These are phyloP conservation scores for Verbena officinalis DNA, from an alignment of 257 asterid species.

Conservation along the genomic window DNA sequence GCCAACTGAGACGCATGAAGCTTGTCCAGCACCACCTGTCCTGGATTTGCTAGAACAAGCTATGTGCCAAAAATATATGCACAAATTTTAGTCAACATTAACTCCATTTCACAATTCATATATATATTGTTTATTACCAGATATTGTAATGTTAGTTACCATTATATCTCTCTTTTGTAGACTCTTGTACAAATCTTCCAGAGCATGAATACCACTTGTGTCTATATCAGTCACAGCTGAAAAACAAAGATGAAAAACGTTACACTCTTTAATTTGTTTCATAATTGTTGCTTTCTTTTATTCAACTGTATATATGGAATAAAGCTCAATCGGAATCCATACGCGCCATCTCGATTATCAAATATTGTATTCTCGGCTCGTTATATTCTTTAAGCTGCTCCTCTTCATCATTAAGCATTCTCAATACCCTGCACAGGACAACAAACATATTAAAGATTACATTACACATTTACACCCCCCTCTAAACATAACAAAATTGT, in stretches of 20 bases:
- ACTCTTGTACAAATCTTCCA: constrained; percentile 50
- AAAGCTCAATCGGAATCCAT: constrained; percentile 2
- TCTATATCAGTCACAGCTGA: constrained; percentile 72
- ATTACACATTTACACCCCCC: too few relatives aligned
- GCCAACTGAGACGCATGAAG: constrained; percentile 46
- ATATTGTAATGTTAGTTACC: constrained; percentile 20
- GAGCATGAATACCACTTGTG: constrained; percentile 66
- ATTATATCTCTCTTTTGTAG: constrained; percentile 47
- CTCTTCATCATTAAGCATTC: constrained; percentile 57
- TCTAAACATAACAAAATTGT: too few relatives aligned
- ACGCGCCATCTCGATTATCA: constrained; percentile 64
- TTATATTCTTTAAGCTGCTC: constrained; percentile 29
- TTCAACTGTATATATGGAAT: too few relatives aligned
- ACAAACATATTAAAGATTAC: too few relatives aligned
- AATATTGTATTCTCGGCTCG: constrained; percentile 32
- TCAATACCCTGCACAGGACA: constrained; percentile 40
- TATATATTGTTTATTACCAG: neutral
- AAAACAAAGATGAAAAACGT: neutral
- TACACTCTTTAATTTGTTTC: too few relatives aligned
- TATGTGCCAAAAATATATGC: constrained; percentile 19
- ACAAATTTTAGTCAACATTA: neutral
- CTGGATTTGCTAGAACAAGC: constrained; percentile 70
- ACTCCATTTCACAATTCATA: too few relatives aligned
- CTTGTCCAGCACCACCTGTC: constrained; percentile 51
- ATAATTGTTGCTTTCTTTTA: too few relatives aligned